These are phyloP conservation scores for Ocimum tenuiflorum DNA, from an alignment of 257 asterid species.

Conservation along the genomic window DNA sequence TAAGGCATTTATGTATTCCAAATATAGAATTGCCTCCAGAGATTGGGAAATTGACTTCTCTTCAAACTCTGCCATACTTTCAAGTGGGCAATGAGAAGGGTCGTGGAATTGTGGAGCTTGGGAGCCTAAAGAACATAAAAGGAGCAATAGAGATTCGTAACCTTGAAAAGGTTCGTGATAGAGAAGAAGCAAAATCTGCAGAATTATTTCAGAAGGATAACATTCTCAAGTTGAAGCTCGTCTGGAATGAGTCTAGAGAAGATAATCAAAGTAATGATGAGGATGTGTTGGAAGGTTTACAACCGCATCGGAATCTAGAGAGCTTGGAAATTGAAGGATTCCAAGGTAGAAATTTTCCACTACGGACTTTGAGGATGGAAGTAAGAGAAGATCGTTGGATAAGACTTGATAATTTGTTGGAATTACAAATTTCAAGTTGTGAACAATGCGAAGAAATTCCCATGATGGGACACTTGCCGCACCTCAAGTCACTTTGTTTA, in stretches of 20 bases:
- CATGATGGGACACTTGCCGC: not conserved
- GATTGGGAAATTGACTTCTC: no score
- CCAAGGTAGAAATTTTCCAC: not conserved
- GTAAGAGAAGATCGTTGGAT: not conserved
- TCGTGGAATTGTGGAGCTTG: no score
- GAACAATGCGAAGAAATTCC: not conserved
- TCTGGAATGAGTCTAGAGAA: not conserved
- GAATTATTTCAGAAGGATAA: not conserved
- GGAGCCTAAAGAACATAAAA: not conserved
- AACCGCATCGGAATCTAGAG: not conserved
- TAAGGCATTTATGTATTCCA: no score
- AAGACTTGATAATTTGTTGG: not conserved
- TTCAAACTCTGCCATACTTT: no score
- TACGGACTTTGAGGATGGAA: not conserved
- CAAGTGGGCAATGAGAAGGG: no score
- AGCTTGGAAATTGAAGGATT: not conserved
- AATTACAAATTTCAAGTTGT: not conserved
- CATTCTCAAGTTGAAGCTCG: not conserved
- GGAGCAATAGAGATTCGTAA: not conserved
- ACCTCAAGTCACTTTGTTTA: not conserved
- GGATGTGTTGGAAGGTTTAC: slow-evolving; percentile 9
- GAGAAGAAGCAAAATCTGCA: not conserved
- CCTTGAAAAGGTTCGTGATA: not conserved
- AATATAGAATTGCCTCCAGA: no score
- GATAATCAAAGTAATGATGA: not conserved